Conservation (phyloP, 116 monocot genomes). For the Dioscorea cayenensis region DNA sequence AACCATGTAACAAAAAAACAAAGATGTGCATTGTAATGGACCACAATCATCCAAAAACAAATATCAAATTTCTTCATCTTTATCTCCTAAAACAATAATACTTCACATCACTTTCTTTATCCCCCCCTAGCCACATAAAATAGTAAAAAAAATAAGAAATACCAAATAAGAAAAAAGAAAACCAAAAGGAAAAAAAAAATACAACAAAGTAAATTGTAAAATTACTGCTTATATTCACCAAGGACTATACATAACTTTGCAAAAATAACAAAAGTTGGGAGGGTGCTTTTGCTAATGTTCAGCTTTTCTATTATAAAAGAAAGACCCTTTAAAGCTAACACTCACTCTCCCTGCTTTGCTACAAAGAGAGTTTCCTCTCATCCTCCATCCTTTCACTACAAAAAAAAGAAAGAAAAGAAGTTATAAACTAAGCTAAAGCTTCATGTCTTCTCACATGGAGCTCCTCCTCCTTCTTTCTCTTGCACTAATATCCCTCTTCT, state of each 20-base stretch:
- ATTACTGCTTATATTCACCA: too few relatives aligned
- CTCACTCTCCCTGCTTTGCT: too few relatives aligned
- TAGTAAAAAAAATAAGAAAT: too few relatives aligned
- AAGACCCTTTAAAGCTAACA: constrained; percentile 3
- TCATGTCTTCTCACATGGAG: constrained; percentile 21
- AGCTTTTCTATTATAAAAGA: background rate
- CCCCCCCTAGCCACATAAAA: too few relatives aligned
- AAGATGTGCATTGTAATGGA: background rate
- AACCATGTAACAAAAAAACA: background rate
- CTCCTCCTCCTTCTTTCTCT: constrained; percentile 25
- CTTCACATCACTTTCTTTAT: too few relatives aligned
- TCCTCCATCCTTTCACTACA: background rate
- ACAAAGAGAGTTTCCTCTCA: too few relatives aligned
- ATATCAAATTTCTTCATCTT: background rate
- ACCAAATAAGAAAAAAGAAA: too few relatives aligned
- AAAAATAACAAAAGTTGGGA: too few relatives aligned
- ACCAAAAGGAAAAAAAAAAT: too few relatives aligned
- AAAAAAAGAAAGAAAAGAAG: background rate
- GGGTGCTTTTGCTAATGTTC: background rate
- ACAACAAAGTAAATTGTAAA: too few relatives aligned
- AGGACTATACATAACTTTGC: too few relatives aligned
- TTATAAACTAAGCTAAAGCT: background rate
- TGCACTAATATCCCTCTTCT: constrained; percentile 22
- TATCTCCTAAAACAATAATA: background rate
- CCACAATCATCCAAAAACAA: background rate